Evolutionary conservation across 495 filamentous ascomycete genomes (phyloP).

Genomic region (Amniculicola lignicola): DNA sequence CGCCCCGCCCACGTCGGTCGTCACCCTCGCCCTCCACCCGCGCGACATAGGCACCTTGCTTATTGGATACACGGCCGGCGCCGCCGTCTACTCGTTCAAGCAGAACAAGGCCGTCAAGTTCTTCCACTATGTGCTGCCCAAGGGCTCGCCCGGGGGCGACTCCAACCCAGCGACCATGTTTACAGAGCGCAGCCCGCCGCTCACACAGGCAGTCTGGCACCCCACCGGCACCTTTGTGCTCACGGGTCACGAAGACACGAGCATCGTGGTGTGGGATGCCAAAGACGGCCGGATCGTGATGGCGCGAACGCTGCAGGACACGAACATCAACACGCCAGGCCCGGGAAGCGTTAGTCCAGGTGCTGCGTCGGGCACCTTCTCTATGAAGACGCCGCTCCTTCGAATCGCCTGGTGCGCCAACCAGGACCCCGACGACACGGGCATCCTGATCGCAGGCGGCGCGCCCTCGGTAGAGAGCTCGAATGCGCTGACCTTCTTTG

Average conservation of each 20-base stretch:
- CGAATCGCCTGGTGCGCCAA: conserved; percentile 88
- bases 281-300: conserved; percentile 85
- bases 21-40: conserved; percentile 82
- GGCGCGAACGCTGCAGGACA: conserved; percentile 73
- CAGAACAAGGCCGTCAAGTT: conserved; percentile 71
- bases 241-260: conserved; percentile 85
- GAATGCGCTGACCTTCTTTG: conserved; percentile 80
- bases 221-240: conserved; percentile 88
- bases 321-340: conserved; percentile 63
- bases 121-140: conserved; percentile 77
- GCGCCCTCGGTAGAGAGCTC: conserved; percentile 57
- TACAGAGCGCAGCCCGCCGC: conserved; percentile 59
- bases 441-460: conserved; percentile 81
- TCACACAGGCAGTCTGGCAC: conserved; percentile 87
- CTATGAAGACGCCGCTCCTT: conserved; percentile 67
- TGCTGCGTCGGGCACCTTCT: conserved; percentile 45
- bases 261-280: conserved; percentile 88
- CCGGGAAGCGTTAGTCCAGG: conserved; percentile 45
- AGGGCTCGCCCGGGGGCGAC: conserved; percentile 85
- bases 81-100: conserved; percentile 89
- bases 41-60: conserved; percentile 88
- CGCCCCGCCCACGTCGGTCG: conserved; percentile 55
- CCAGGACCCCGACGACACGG: conserved; percentile 87
- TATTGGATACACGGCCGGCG: conserved; percentile 82
- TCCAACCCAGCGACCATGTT: conserved; percentile 51